Evolutionary conservation across 495 filamentous ascomycete species (phyloP).

Genomic region (Schizothecium vesticola): DNA sequence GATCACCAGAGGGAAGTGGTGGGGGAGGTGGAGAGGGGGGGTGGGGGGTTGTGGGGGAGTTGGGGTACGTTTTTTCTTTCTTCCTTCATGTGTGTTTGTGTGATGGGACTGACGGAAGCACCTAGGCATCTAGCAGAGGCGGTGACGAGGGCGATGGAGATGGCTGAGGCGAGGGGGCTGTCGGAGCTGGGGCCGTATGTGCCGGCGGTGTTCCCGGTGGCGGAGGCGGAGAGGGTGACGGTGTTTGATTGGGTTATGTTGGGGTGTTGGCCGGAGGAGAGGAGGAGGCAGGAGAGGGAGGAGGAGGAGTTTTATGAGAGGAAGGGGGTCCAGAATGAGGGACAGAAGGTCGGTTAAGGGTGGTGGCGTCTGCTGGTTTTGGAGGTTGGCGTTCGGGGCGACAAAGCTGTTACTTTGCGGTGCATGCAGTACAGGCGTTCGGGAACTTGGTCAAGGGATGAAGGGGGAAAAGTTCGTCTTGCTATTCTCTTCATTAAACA

Average conservation of each 20-base stretch:
- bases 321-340: background rate
- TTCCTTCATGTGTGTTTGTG: background rate
- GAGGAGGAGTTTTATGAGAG: conserved; percentile 3
- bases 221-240: conserved; percentile 24
- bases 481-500: background rate
- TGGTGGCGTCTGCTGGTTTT: background rate
- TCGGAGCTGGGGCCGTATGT: conserved; percentile 22
- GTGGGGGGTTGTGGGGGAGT: conserved; percentile 60
- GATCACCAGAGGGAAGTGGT: conserved; percentile 92
- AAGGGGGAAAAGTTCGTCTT: background rate
- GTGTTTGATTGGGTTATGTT: conserved; percentile 37
- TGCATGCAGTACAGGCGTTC: background rate
- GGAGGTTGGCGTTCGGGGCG: background rate
- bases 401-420: too few species aligned
- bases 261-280: conserved; percentile 31
- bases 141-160: conserved; percentile 16
- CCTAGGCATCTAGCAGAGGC: conserved; percentile 30
- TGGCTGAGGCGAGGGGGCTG: conserved; percentile 24
- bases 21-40: conserved; percentile 58
- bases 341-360: background rate
- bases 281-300: conserved; percentile 17
- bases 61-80: conserved; percentile 47
- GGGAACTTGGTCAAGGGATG: background rate
- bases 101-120: background rate
- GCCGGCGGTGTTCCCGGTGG: conserved; percentile 26